Conservation (phyloP, 75 land plant genomes). For the Gnetum montanum region DNA sequence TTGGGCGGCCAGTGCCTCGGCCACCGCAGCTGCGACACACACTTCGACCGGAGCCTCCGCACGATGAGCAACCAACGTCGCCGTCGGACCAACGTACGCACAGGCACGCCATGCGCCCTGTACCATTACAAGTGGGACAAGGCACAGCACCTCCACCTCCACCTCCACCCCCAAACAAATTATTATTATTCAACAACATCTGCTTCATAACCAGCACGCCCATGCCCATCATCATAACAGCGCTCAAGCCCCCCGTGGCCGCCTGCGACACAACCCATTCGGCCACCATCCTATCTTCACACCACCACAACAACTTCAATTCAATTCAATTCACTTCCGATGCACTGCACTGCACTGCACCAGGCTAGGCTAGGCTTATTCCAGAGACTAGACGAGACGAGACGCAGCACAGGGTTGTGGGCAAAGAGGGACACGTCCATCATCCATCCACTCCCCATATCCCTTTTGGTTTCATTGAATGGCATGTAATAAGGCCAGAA, state of each 20-base stretch:
- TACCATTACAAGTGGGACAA: slow-evolving; percentile 75
- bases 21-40: slow-evolving; percentile 81
- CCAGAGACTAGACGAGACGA: too few species aligned
- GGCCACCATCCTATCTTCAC: slow-evolving; percentile 37
- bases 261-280: slow-evolving; percentile 42
- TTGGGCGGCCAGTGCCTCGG: slow-evolving; percentile 72
- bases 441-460: too few species aligned
- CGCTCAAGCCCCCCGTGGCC: slow-evolving; percentile 74
- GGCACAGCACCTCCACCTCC: slow-evolving; percentile 24
- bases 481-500: too few species aligned
- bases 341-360: too few species aligned
- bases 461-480: too few species aligned
- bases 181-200: slow-evolving; percentile 3
- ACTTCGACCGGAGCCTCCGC: slow-evolving; percentile 76
- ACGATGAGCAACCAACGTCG: slow-evolving; percentile 75
- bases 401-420: too few species aligned
- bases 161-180: slow-evolving; percentile 23
- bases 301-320: not conserved
- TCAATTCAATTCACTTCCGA: too few species aligned
- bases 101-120: slow-evolving; percentile 56
- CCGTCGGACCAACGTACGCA: slow-evolving; percentile 90
- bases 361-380: too few species aligned
- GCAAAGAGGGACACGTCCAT: too few species aligned
- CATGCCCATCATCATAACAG: slow-evolving; percentile 59
- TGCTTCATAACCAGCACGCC: slow-evolving; percentile 48